These are phyloP conservation scores for Eutrema heterophyllum DNA, from an alignment of 345 rosid species.

Conservation along the genomic window DNA sequence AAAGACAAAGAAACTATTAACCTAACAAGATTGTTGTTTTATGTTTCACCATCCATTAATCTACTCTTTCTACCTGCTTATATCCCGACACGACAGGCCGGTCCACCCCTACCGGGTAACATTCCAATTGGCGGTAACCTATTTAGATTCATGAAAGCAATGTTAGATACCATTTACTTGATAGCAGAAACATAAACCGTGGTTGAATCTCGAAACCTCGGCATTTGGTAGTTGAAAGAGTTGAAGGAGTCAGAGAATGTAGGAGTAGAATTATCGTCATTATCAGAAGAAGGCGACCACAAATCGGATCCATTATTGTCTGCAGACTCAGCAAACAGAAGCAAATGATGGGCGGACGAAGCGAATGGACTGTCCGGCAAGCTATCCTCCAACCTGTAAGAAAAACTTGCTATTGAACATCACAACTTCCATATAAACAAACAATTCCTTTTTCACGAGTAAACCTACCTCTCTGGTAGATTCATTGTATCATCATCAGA, in stretches of 20 bases:
- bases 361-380: slow-evolving; percentile 37
- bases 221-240: slow-evolving; percentile 76
- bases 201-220: slow-evolving; percentile 42
- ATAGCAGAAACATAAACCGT: background rate
- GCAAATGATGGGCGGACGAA: slow-evolving; percentile 26
- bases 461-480: slow-evolving; percentile 32
- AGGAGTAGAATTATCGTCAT: slow-evolving; percentile 40
- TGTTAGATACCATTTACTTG: slow-evolving; percentile 3
- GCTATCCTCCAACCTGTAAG: slow-evolving; percentile 33
- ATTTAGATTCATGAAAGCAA: background rate
- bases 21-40: background rate
- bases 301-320: slow-evolving; percentile 26
- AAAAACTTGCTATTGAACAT: background rate
- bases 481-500: slow-evolving; percentile 31
- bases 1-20: background rate
- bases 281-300: slow-evolving; percentile 33
- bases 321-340: slow-evolving; percentile 30
- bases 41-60: background rate
- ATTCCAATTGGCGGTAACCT: slow-evolving; percentile 53
- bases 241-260: slow-evolving; percentile 33
- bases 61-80: slow-evolving; percentile 36
- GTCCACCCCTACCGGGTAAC: slow-evolving; percentile 68
- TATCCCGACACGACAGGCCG: slow-evolving; percentile 86
- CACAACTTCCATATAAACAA: background rate
- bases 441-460: background rate